phyloP scores from a whole-genome alignment of 768 basidiomycete genomes.

The Cystobasidium tubakii region DNA sequence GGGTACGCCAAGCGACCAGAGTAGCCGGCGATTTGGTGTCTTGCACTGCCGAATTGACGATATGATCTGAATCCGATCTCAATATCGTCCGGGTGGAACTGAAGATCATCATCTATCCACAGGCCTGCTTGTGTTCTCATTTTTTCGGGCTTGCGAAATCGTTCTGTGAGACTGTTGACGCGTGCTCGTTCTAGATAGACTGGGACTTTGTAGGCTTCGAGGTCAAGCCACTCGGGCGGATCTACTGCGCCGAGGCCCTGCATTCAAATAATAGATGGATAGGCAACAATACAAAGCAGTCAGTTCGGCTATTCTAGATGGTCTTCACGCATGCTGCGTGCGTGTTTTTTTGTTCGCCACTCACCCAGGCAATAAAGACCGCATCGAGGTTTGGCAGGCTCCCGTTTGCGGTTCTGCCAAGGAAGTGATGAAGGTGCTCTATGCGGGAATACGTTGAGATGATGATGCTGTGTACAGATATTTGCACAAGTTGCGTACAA shows the following conservation, averaged over 20 bases:
- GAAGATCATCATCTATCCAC: slow-evolving; percentile 33
- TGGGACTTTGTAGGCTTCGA: slow-evolving; percentile 22
- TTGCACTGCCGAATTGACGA: neutral
- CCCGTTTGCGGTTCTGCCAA: slow-evolving; percentile 20
- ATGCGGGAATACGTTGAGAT: slow-evolving; percentile 29
- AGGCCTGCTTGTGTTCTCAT: slow-evolving; percentile 28
- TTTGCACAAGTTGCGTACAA: neutral
- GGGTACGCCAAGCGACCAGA: neutral
- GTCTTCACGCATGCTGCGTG: too few relatives aligned
- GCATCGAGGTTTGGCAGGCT: slow-evolving; percentile 28
- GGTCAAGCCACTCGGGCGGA: slow-evolving; percentile 16
- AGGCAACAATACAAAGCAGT: neutral
- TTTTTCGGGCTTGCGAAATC: slow-evolving; percentile 3
- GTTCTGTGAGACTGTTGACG: slow-evolving; percentile 31
- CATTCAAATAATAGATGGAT: neutral
- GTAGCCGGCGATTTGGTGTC: slow-evolving; percentile 29
- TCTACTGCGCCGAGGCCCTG: slow-evolving; percentile 35
- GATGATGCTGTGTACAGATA: slow-evolving; percentile 25
- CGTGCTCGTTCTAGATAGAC: slow-evolving; percentile 26
- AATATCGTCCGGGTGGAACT: slow-evolving; percentile 21
- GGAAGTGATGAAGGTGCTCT: slow-evolving; percentile 28
- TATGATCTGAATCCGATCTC: slow-evolving; percentile 28
- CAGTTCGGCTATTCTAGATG: neutral
- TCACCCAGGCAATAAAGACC: slow-evolving; percentile 34
- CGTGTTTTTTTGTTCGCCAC: slow-evolving; percentile 1